Evolutionary conservation across 371 early-diverging fungal species (phyloP).

Genomic region (Syncephalastrum contaminatum): DNA sequence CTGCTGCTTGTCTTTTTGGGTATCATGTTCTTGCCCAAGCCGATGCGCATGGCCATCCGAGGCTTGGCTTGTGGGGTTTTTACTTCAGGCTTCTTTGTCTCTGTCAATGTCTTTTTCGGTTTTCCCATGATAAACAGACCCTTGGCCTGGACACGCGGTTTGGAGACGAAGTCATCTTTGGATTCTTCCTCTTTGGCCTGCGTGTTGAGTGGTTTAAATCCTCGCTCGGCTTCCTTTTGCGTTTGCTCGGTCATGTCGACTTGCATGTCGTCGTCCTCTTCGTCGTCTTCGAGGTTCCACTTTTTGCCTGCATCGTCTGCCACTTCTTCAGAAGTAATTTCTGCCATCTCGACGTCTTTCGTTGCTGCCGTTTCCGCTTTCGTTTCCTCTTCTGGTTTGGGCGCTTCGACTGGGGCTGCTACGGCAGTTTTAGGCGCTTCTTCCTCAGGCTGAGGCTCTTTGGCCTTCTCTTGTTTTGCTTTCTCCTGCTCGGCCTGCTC

Average conservation of each 20-base stretch:
- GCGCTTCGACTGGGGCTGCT: not conserved
- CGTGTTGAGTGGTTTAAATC: conserved; percentile 31
- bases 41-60: conserved; percentile 41
- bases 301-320: conserved; percentile 20
- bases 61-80: conserved; percentile 15
- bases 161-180: conserved; percentile 12
- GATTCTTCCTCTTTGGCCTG: conserved; percentile 20
- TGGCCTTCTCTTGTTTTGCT: conserved; percentile 7
- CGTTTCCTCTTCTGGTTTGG: conserved; percentile 1
- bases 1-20: conserved; percentile 10
- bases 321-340: conserved; percentile 22
- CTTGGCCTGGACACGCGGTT: conserved; percentile 3
- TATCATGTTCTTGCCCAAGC: conserved; percentile 30
- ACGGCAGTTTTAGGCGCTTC: not conserved
- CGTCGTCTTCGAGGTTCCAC: conserved; percentile 30
- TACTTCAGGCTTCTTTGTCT: not conserved
- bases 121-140: conserved; percentile 1
- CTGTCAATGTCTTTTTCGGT: conserved; percentile 1
- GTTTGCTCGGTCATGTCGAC: conserved; percentile 11
- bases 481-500: conserved; percentile 14
- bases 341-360: conserved; percentile 23
- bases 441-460: not conserved
- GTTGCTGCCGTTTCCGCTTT: conserved; percentile 23
- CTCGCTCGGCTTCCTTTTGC: conserved; percentile 21
- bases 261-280: conserved; percentile 23